Conservation (phyloP, 805 yeast genomes). For the Yarrowia osloensis region DNA sequence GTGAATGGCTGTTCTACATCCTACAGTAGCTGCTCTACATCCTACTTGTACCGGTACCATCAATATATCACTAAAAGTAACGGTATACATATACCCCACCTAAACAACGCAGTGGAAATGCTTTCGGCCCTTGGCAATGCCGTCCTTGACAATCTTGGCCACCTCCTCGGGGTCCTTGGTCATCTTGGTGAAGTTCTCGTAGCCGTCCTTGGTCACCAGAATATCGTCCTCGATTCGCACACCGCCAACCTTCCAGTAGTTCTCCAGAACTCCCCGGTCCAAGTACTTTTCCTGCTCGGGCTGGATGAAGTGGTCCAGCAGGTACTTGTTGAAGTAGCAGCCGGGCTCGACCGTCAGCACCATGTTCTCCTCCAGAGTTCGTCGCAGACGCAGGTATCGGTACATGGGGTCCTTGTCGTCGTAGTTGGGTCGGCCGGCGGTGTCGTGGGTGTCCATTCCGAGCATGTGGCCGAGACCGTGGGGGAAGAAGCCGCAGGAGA, state of each 20-base stretch:
- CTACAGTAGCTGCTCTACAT: too few relatives aligned
- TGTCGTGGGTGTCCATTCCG: slow-evolving; percentile 96
- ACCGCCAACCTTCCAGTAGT: slow-evolving; percentile 91
- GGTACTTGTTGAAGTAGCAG: slow-evolving; percentile 80
- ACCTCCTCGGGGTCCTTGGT: slow-evolving; percentile 87
- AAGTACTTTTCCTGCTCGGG: slow-evolving; percentile 57
- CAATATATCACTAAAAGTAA: too few relatives aligned
- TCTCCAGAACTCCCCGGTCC: slow-evolving; percentile 63
- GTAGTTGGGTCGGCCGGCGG: slow-evolving; percentile 85
- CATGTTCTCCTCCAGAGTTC: slow-evolving; percentile 72
- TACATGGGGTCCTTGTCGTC: slow-evolving; percentile 78
- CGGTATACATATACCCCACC: neutral
- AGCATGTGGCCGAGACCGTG: slow-evolving; percentile 94
- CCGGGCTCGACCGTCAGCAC: slow-evolving; percentile 96
- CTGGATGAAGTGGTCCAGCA: slow-evolving; percentile 62
- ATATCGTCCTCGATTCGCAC: slow-evolving; percentile 95
- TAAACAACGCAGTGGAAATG: slow-evolving; percentile 63
- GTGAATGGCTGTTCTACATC: too few relatives aligned
- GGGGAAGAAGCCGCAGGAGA: slow-evolving; percentile 82
- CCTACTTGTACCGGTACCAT: too few relatives aligned
- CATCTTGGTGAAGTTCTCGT: slow-evolving; percentile 76
- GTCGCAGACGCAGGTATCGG: slow-evolving; percentile 75
- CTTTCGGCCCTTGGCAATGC: slow-evolving; percentile 57
- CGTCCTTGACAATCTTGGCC: slow-evolving; percentile 69
- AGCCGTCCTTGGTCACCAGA: slow-evolving; percentile 72